phyloP scores from a whole-genome alignment of 1,284 basidiomycete genomes.

The Trichosporon sp. region DNA sequence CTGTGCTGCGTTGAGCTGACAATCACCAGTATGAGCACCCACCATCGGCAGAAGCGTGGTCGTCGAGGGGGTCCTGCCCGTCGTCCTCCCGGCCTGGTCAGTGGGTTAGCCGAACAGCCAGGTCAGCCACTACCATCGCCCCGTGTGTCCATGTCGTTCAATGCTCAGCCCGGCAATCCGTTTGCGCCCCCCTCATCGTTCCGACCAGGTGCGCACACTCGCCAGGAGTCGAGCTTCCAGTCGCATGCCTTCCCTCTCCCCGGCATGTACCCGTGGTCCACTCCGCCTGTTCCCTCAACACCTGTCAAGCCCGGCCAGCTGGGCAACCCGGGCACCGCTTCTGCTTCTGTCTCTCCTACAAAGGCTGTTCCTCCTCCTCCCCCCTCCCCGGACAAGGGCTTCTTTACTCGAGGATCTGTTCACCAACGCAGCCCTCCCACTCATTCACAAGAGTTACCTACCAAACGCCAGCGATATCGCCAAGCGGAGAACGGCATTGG shows the following conservation, averaged over 20 bases:
- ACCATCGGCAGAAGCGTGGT: not conserved
- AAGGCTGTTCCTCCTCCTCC: not conserved
- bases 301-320: not conserved
- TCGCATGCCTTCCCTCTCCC: constrained; percentile 4
- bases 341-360: not conserved
- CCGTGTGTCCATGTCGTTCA: constrained; percentile 1
- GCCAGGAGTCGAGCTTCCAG: constrained; percentile 7
- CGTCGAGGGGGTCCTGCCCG: not conserved
- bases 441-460: not conserved
- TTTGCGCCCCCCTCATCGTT: not conserved
- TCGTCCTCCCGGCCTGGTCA: not conserved
- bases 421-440: not conserved
- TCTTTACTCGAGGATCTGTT: not conserved
- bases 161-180: not conserved
- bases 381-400: not conserved
- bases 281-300: not conserved
- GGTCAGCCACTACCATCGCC: not conserved
- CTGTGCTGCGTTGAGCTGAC: not conserved
- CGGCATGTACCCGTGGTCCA: constrained; percentile 11
- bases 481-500: not conserved
- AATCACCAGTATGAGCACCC: not conserved
- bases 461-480: not conserved
- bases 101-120: not conserved
- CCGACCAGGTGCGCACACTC: constrained; percentile 1
- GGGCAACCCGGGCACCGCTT: not conserved